These are phyloP conservation scores for Kodamaea laetipori DNA, from an alignment of 805 yeast species.

Conservation along the genomic window DNA sequence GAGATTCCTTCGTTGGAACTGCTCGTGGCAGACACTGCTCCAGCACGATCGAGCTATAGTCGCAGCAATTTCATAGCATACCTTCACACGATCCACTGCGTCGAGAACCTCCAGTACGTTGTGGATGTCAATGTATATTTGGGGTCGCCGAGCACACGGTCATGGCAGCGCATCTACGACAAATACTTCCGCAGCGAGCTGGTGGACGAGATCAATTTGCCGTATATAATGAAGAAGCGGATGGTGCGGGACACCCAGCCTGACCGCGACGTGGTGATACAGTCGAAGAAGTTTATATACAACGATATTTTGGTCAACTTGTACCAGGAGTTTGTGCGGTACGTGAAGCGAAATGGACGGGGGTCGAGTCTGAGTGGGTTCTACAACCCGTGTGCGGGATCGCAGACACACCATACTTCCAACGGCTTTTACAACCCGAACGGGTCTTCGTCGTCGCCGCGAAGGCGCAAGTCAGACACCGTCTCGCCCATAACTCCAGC, in stretches of 20 bases:
- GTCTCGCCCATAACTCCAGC: slow-evolving; percentile 4
- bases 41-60: slow-evolving; percentile 5
- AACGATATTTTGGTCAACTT: slow-evolving; percentile 32
- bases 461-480: slow-evolving; percentile 1
- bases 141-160: slow-evolving; percentile 14
- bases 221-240: slow-evolving; percentile 24
- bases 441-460: background rate
- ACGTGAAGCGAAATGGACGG: slow-evolving; percentile 14
- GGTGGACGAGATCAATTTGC: slow-evolving; percentile 37
- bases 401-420: background rate
- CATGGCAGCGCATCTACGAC: slow-evolving; percentile 32
- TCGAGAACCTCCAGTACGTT: slow-evolving; percentile 40
- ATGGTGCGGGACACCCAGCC: slow-evolving; percentile 27
- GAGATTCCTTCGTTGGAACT: slow-evolving; percentile 12
- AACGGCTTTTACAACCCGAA: background rate
- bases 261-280: slow-evolving; percentile 12
- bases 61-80: slow-evolving; percentile 26
- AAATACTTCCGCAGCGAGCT: slow-evolving; percentile 31
- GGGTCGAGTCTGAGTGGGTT: slow-evolving; percentile 10
- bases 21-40: slow-evolving; percentile 7
- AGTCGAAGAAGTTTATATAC: slow-evolving; percentile 24
- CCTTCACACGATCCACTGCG: slow-evolving; percentile 34
- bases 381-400: background rate
- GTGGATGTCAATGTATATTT: slow-evolving; percentile 25
- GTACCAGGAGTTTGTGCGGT: slow-evolving; percentile 34